Evolutionary conservation across 176 grass and related monocot genomes (phyloP).

Genomic region (Ensete ventricosum): DNA sequence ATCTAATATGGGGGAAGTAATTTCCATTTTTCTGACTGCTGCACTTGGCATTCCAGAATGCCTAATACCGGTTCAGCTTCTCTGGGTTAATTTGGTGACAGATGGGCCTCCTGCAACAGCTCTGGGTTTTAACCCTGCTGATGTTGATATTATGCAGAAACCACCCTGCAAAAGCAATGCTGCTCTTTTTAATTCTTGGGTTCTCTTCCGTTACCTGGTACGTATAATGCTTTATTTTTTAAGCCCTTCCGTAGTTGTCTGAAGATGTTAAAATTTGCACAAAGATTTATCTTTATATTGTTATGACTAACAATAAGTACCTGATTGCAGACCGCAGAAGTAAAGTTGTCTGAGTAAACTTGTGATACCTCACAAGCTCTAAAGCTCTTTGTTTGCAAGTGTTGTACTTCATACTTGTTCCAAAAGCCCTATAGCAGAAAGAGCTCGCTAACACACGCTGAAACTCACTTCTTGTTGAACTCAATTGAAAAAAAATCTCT

Average conservation of each 20-base stretch:
- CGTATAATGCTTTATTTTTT: constrained; percentile 8
- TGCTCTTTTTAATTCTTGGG: constrained; percentile 90
- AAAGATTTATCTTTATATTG: too few species aligned
- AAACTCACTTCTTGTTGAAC: too few species aligned
- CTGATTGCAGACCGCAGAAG: too few species aligned
- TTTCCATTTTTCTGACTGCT: constrained; percentile 93
- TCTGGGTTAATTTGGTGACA: constrained; percentile 98
- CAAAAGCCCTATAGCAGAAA: too few species aligned
- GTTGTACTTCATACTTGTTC: too few species aligned
- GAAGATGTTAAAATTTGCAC: not conserved
- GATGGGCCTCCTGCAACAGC: constrained; percentile 98
- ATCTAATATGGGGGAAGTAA: constrained; percentile 93
- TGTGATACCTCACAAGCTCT: too few species aligned
- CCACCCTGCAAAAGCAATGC: constrained; percentile 78
- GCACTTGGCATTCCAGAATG: constrained; percentile 89
- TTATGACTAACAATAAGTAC: too few species aligned
- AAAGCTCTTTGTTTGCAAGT: too few species aligned
- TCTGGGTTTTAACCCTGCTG: constrained; percentile 92
- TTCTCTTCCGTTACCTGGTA: constrained; percentile 99
- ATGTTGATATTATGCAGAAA: constrained; percentile 94
- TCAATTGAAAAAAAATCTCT: too few species aligned
- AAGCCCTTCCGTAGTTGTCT: not conserved
- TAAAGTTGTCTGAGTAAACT: too few species aligned
- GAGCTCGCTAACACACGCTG: too few species aligned
- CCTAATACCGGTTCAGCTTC: constrained; percentile 87